Evolutionary conservation across 2,329 filamentous ascomycete species (phyloP), one percentile per base, ranked within the genome.

Genomic region (Hypoxylon sp.): DNA sequence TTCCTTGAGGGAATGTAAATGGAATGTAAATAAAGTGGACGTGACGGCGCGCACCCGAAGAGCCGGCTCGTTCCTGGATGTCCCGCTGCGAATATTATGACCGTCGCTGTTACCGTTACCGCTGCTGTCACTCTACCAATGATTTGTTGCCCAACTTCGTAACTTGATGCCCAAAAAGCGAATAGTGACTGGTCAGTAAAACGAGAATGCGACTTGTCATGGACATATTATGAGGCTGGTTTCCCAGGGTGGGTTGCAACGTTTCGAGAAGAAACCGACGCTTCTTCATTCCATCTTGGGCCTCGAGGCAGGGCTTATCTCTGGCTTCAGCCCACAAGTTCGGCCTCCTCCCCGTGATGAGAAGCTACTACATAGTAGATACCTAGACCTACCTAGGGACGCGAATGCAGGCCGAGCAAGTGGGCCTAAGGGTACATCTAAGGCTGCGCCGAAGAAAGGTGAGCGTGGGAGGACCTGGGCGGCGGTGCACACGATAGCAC

Each of bases 371-470:
- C n/a, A n/a, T n/a, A n/a, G n/a, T n/a, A n/a, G n/a, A n/a, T n/a
- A n/a, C n/a, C n/a, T n/a, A n/a, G n/a, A n/a, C n/a, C n/a, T n/a
- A n/a, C n/a, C n/a, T 60, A 55, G 50, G 18, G 15, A 35, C 2
- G 15, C 3, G 13, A 18, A 3, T 18, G 6, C 48, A 47, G 47
- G 46, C 31, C 15, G 18, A 40, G 15, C 21, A 46, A 50, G 61
- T 65, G 63, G 60, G 50, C 29, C 48, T 41, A 43, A 42, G 38
- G 52, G 41, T 43, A 42, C 27, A 53, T 53, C 47, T 27, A 43
- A 48, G 47, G 58, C 58, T 40, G 58, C 48, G 53, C 29, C 60
- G 48, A 58, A 61, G 52, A 61, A 65, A 65, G 51, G 63, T 55
- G 52, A 65, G 63, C 60, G 63, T 59, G 52, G 56, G 55, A 60